A percentile compares a stretch with the other conserved stretches of the same genome.
Conservation (phyloP, 2,329 filamentous ascomycete species). For the Magnaporthales sp. region DNA sequence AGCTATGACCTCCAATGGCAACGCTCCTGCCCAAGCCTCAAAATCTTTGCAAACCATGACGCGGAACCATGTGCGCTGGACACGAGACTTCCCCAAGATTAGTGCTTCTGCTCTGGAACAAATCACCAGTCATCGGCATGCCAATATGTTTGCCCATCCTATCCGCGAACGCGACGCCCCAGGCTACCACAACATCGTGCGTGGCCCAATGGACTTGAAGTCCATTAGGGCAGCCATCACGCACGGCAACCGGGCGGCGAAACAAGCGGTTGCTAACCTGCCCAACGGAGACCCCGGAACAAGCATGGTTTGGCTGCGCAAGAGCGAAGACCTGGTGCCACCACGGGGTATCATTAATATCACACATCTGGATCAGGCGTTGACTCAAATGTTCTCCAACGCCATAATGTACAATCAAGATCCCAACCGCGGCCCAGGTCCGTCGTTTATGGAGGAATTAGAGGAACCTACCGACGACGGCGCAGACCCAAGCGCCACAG, state of each 20-base stretch:
- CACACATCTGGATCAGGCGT: constrained; percentile 81
- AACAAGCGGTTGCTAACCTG: constrained; percentile 51
- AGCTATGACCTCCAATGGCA: constrained; percentile 16
- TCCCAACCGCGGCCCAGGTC: constrained; percentile 60
- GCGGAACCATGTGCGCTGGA: constrained; percentile 56
- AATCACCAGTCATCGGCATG: constrained; percentile 67
- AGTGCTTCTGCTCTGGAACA: constrained; percentile 66
- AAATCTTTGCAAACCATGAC: constrained; percentile 28
- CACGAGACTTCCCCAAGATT: constrained; percentile 66
- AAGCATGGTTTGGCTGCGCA: constrained; percentile 54
- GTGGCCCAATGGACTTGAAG: constrained; percentile 69
- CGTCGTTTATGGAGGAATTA: constrained; percentile 40
- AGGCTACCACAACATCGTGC: constrained; percentile 65
- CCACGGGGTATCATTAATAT: constrained; percentile 90
- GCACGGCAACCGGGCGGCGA: constrained; percentile 59
- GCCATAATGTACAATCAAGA: constrained; percentile 98
- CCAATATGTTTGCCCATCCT: constrained; percentile 70
- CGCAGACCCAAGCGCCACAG: constrained; percentile 6
- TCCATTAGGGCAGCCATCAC: constrained; percentile 68
- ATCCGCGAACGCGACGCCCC: constrained; percentile 69
- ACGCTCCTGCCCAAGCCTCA: constrained; percentile 17
- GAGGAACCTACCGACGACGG: constrained; percentile 27
- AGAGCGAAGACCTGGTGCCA: constrained; percentile 69
- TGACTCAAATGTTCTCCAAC: constrained; percentile 96
- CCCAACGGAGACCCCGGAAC: constrained; percentile 49